Base-by-base conservation (phyloP, 108 stramenopile species). In the Seminavis robusta region DNA sequence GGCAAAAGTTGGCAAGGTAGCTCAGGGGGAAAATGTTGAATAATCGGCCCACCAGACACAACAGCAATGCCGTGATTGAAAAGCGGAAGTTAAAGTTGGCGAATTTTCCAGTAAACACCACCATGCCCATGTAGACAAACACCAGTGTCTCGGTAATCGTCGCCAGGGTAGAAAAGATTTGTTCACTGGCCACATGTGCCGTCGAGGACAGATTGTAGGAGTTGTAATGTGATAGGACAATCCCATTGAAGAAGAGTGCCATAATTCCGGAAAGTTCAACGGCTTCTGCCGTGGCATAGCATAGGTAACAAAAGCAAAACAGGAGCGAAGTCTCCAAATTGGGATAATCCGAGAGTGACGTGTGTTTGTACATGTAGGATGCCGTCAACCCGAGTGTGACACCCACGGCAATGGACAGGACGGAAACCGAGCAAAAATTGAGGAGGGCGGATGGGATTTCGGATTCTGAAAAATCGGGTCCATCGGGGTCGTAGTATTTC, bases 91-190 rank as follows among this genome's bases (percentile, higher is more conserved):
- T 75, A 74, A 80, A 96, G 25, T 80, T 67, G 26, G 69, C 28
- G 61, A 90, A 96, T 9, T 75, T 60, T 8, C 90, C 90, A 5
- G 94, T 98, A 55, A 97, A 98, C 15, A 98, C 79, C 27, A 78
- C 83, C 94, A 98, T 86, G 3, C 98, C 98, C 96, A 98, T 96
- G 75, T 98, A 98, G 11, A 96, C 44, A 65, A 95, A 98, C 3
- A 98, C 95, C 33, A 92, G 78, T 16, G 91, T 94, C 56, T 98
- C 98, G n/a, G 89, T 81, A 2, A 93, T 67, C 3, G 79, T 81
- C 2, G 94, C 92, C 33, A 98, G 65, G 11, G 95, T 92, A 0
- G 93, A 81, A 74, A 98, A 98, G 34, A 95, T 94, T 64, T 96
- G 90, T 57, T 94, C 88, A 1, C 89, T 76, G 21, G 95, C 88